Percentiles rank a stretch among this genome's conserved stretches.
Evolutionary conservation across 2,329 filamentous ascomycete genomes (phyloP).

Genomic region (Alternaria solani): DNA sequence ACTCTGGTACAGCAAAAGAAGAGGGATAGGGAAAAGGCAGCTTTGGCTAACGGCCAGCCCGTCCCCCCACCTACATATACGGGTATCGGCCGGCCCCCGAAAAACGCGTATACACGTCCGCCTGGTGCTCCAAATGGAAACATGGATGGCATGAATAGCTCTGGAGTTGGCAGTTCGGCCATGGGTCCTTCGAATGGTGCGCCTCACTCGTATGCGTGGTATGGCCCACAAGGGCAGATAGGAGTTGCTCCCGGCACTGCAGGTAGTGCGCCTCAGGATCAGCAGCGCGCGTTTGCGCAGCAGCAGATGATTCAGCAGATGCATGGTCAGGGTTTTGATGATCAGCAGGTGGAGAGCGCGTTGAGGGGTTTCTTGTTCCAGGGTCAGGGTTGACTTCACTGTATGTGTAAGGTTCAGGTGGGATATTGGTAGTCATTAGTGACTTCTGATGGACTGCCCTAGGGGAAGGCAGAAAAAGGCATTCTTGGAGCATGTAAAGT

Average conservation of each 20-base stretch:
- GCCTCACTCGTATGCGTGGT: background rate
- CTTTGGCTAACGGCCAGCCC: constrained; percentile 9
- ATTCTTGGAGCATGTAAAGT: background rate
- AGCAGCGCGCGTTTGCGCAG: constrained; percentile 1
- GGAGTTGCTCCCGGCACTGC: constrained; percentile 11
- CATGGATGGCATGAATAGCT: background rate
- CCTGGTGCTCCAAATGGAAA: background rate
- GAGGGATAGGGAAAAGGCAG: constrained; percentile 43
- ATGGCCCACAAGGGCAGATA: background rate
- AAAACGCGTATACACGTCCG: background rate
- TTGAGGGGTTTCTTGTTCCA: constrained; percentile 40
- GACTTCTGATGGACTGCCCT: background rate
- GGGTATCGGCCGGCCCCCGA: background rate
- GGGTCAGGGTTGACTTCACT: constrained; percentile 4
- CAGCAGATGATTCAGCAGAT: constrained; percentile 23
- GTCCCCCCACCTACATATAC: background rate
- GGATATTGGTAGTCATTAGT: background rate
- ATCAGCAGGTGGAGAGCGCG: constrained; percentile 38
- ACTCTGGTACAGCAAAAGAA: constrained; percentile 64
- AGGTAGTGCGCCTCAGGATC: constrained; percentile 8
- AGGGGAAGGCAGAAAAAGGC: background rate
- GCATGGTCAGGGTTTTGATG: constrained; percentile 26
- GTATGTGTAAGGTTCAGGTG: background rate
- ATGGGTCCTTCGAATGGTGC: background rate
- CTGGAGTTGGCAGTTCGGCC: background rate